A percentile compares a stretch with the other conserved stretches of the same genome.
Conservation (phyloP, 108 stramenopile species). For the Cafeteria roenbergensis region DNA sequence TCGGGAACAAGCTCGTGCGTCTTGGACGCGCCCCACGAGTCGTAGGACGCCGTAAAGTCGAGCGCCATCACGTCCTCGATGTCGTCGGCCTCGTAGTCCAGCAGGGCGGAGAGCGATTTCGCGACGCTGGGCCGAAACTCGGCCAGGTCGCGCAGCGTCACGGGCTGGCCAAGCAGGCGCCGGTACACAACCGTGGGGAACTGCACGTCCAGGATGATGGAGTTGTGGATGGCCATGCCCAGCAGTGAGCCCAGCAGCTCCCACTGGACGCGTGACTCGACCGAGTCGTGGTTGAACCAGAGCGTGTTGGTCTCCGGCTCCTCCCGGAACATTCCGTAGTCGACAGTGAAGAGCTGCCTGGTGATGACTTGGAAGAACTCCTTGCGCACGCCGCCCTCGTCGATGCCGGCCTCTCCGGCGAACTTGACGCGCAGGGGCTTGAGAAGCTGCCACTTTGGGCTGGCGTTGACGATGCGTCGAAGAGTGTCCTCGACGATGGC, state of each 20-base stretch:
- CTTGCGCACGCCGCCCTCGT: slow-evolving; percentile 82
- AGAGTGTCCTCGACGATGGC: slow-evolving; percentile 28
- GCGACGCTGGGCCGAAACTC: slow-evolving; percentile 24
- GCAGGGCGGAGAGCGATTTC: slow-evolving; percentile 20
- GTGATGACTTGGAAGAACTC: slow-evolving; percentile 78
- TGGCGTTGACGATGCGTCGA: slow-evolving; percentile 11
- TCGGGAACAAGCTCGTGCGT: slow-evolving; percentile 22
- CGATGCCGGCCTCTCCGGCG: slow-evolving; percentile 77
- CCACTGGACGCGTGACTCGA: slow-evolving; percentile 16
- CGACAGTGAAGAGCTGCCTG: slow-evolving; percentile 42
- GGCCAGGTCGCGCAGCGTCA: slow-evolving; percentile 19
- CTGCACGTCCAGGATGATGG: slow-evolving; percentile 29
- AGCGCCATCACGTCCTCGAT: slow-evolving; percentile 6
- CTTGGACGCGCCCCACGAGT: slow-evolving; percentile 4
- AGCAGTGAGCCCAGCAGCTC: slow-evolving; percentile 33
- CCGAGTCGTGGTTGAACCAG: slow-evolving; percentile 33
- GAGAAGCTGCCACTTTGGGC: slow-evolving; percentile 35
- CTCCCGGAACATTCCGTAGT: slow-evolving; percentile 29
- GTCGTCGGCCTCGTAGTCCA: slow-evolving; percentile 31
- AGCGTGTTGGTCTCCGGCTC: slow-evolving; percentile 21
- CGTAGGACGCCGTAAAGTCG: slow-evolving; percentile 2
- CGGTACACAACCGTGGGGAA: slow-evolving; percentile 33
- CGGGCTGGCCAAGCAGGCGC: slow-evolving; percentile 19
- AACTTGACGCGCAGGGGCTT: slow-evolving; percentile 61
- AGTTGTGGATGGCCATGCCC: slow-evolving; percentile 41